phyloP scores from a whole-genome alignment of 2,329 filamentous ascomycete genomes.

The Didymella keratinophila region DNA sequence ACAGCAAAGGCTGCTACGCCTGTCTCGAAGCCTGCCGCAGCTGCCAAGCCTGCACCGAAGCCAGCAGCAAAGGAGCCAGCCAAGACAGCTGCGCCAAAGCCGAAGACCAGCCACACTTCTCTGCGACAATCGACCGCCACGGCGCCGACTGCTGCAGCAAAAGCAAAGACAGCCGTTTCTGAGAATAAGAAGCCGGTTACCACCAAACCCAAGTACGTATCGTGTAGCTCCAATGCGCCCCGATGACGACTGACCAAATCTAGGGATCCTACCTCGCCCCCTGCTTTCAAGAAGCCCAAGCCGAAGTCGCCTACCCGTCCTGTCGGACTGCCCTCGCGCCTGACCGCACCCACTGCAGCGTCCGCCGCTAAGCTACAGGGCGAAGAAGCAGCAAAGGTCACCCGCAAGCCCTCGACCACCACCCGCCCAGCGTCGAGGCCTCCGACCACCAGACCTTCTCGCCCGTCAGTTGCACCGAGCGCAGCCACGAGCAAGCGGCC shows the following conservation, averaged over 20 bases:
- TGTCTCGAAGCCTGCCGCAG: slow-evolving; percentile 27
- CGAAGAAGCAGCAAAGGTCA: slow-evolving; percentile 28
- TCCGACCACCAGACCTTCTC: slow-evolving; percentile 40
- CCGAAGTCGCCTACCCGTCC: slow-evolving; percentile 72
- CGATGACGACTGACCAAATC: background rate
- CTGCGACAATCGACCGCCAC: slow-evolving; percentile 36
- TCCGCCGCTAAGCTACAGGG: slow-evolving; percentile 69
- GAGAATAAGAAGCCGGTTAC: slow-evolving; percentile 38
- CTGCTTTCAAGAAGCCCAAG: slow-evolving; percentile 49
- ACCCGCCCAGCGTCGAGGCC: slow-evolving; percentile 41
- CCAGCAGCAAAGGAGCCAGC: slow-evolving; percentile 33
- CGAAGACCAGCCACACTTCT: slow-evolving; percentile 41
- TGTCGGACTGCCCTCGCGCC: slow-evolving; percentile 69
- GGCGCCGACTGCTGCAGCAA: slow-evolving; percentile 32
- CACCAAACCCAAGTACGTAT: slow-evolving; percentile 26
- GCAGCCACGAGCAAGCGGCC: slow-evolving; percentile 57
- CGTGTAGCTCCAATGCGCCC: background rate
- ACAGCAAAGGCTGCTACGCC: slow-evolving; percentile 22
- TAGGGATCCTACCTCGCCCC: slow-evolving; percentile 35
- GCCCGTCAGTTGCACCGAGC: slow-evolving; percentile 48
- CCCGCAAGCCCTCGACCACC: slow-evolving; percentile 50
- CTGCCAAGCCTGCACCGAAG: slow-evolving; percentile 25
- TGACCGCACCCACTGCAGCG: slow-evolving; percentile 74
- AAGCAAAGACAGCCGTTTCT: slow-evolving; percentile 29
- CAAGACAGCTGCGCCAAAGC: slow-evolving; percentile 31